phyloP scores from a whole-genome alignment of 2,329 filamentous ascomycete genomes.

The Diaporthe humulicola region DNA sequence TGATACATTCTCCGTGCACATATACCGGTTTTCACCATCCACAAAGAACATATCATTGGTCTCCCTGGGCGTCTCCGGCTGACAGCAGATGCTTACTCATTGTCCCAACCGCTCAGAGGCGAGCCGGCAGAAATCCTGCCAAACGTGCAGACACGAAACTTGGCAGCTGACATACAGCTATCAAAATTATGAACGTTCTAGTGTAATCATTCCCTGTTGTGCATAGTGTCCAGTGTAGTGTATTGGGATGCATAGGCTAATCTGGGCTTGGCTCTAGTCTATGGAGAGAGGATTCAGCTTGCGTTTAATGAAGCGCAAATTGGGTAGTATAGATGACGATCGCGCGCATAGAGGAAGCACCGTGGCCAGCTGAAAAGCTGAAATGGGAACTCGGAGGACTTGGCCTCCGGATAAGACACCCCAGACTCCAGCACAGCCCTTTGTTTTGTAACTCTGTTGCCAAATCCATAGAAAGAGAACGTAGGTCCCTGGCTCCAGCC shows the following conservation, averaged over 20 bases:
- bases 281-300: background rate
- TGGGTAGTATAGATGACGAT: background rate
- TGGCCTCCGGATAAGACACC: too few relatives aligned
- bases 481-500: background rate
- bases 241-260: conserved; percentile 10
- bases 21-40: background rate
- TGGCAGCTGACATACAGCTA: background rate
- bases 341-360: background rate
- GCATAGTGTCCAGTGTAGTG: background rate
- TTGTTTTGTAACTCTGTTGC: too few relatives aligned
- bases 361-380: conserved; percentile 4
- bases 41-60: background rate
- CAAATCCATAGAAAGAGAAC: background rate
- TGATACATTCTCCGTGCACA: background rate
- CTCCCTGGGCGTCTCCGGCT: background rate
- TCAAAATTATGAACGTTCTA: background rate
- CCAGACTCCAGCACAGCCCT: too few relatives aligned
- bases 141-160: background rate
- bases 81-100: background rate
- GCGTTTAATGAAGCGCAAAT: background rate
- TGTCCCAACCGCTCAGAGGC: background rate
- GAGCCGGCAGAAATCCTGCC: background rate
- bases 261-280: background rate
- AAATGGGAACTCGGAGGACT: background rate
- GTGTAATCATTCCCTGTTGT: background rate